Base-by-base conservation (phyloP, 371 early-diverging fungal genomes). In the Lichtheimia hyalospora region DNA sequence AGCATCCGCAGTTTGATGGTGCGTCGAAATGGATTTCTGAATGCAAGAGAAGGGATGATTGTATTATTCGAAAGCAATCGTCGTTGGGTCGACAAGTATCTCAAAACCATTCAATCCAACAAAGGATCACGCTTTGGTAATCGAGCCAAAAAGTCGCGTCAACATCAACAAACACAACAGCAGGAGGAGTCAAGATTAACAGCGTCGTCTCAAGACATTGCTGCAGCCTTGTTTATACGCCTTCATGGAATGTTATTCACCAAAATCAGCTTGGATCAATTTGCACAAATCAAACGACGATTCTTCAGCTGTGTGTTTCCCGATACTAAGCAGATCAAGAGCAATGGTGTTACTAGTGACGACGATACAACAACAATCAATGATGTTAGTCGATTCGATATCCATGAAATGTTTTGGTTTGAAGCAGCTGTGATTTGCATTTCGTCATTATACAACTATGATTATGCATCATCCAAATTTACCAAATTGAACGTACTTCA, bases 191-290 rank as follows among this genome's bases (percentile, higher is more conserved):
- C n/a, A 20, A n/a, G 18, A 42, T 40, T 16, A 14, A 21, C 34
- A 16, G 23, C 18, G 18, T 14, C 43, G 0, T 1, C 56, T 23
- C 54, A 60, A 12, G 67, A 66, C 24, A 61, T 67, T 23, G 64
- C 76, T 40, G 71, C 78, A 24, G 78, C 67, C 0, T 57, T 84
- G 13, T 83, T 82, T 60, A 59, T 86, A 18, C 73, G 83, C 10
- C 71, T 87, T 6, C 85, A 87, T 50, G 85, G 86, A 5, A 84
- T 87, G 86, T 64, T 87, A 24, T 85, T 87, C 61, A 85, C 85
- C 23, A 87, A 84, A 58, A 82, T 87, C 52, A 84, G 84, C 6
- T 66, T 87, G n/a, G 88, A 87, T 46, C 68, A 74, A 18, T 86
- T 86, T 60, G 67, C 72, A 1, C 61, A 68, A 23, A 58, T 70